These are phyloP conservation scores for Guillardia theta DNA, from an alignment of 78 protist species.

Conservation along the genomic window DNA sequence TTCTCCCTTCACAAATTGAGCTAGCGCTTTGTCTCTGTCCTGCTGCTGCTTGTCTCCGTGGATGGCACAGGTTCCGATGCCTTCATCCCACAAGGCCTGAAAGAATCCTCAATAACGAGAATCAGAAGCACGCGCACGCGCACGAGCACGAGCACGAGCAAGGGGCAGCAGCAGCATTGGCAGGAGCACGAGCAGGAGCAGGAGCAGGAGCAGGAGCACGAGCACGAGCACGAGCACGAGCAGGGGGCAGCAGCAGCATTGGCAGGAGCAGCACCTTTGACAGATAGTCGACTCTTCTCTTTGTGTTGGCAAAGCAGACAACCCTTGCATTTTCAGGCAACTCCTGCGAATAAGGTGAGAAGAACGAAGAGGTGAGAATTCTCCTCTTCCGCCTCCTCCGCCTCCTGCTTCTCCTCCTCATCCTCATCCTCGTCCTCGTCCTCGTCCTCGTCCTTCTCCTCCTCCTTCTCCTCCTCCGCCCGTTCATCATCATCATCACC, in stretches of 20 bases:
- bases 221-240: background rate
- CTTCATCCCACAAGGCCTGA: background rate
- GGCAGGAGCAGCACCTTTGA: background rate
- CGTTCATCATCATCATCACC: too few relatives aligned
- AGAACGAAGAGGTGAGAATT: too few relatives aligned
- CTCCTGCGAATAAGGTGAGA: too few relatives aligned
- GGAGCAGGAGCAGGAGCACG: background rate
- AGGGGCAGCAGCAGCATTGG: background rate
- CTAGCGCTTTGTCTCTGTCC: constrained; percentile 47
- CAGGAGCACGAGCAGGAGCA: background rate
- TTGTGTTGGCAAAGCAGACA: constrained; percentile 48
- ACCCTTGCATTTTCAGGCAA: constrained; percentile 9
- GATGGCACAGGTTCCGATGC: constrained; percentile 45
- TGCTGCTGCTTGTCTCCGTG: constrained; percentile 58
- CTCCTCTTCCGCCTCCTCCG: too few relatives aligned
- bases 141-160: background rate
- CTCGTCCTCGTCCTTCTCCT: too few relatives aligned
- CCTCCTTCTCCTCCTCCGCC: too few relatives aligned
- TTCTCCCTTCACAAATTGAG: background rate
- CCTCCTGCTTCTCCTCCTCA: too few relatives aligned
- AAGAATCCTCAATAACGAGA: too few relatives aligned
- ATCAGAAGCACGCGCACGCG: too few relatives aligned
- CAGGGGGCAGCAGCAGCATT: background rate
- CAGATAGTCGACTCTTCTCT: constrained; percentile 44
- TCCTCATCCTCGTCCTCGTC: too few relatives aligned